Percentiles rank a stretch among this genome's conserved stretches.
Evolutionary conservation across 768 basidiomycete species (phyloP).

Genomic region (Austroboletus eburneus): DNA sequence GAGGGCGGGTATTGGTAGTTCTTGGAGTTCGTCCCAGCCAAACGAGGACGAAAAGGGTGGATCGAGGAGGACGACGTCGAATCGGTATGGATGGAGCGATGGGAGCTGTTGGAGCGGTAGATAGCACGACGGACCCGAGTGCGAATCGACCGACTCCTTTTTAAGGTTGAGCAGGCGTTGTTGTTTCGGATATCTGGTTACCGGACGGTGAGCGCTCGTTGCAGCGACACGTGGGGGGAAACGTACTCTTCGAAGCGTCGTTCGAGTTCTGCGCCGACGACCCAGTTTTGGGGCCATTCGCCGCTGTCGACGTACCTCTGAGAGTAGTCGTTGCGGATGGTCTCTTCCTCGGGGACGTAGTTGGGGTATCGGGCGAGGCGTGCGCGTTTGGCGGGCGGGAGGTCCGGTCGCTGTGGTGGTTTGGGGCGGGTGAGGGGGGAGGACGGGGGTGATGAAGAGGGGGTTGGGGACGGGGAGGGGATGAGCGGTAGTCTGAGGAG

Average conservation of each 20-base stretch:
- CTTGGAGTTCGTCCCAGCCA: slow-evolving; percentile 79
- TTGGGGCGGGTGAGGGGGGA: slow-evolving; percentile 40
- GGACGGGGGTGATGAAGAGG: slow-evolving; percentile 44
- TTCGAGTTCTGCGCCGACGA: slow-evolving; percentile 84
- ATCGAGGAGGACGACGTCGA: slow-evolving; percentile 89
- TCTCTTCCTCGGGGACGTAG: slow-evolving; percentile 92
- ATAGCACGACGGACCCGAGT: slow-evolving; percentile 71
- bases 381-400: slow-evolving; percentile 71
- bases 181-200: slow-evolving; percentile 93
- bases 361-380: slow-evolving; percentile 68
- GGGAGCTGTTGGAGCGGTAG: slow-evolving; percentile 57
- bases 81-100: slow-evolving; percentile 61
- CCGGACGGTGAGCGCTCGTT: neutral
- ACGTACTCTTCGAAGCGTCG: slow-evolving; percentile 91
- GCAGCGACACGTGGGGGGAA: neutral
- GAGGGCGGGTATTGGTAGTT: slow-evolving; percentile 75
- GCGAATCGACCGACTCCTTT: slow-evolving; percentile 65
- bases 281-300: slow-evolving; percentile 92
- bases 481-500: slow-evolving; percentile 56
- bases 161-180: slow-evolving; percentile 81
- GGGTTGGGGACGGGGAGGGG: slow-evolving; percentile 51
- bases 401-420: slow-evolving; percentile 41
- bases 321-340: slow-evolving; percentile 93
- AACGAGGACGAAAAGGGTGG: slow-evolving; percentile 86
- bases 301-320: slow-evolving; percentile 87